Percentiles rank a stretch among this genome's conserved stretches.
Evolutionary conservation across 2,329 filamentous ascomycete genomes (phyloP).

Genomic region (Ophiostoma ips): DNA sequence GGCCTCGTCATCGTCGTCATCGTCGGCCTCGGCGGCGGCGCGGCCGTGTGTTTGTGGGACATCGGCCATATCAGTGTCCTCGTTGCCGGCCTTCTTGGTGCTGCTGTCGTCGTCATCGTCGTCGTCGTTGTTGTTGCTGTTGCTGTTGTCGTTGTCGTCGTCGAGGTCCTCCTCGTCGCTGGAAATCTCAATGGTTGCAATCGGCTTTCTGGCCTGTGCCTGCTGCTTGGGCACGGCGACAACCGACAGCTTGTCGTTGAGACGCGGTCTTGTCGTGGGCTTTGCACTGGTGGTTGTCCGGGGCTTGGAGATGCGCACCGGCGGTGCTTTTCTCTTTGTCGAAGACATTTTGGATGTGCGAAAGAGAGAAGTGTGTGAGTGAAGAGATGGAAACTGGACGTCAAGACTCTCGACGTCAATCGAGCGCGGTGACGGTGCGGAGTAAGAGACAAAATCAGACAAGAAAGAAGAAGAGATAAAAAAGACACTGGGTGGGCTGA

Average conservation of each 20-base stretch:
- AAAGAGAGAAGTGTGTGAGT: neutral
- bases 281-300: constrained; percentile 40
- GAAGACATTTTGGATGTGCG: constrained; percentile 30
- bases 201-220: constrained; percentile 12
- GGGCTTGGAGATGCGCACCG: constrained; percentile 42
- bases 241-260: constrained; percentile 47
- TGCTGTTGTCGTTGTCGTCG: constrained; percentile 2
- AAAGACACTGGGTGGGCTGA: too few relatives aligned
- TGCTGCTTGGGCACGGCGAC: constrained; percentile 20
- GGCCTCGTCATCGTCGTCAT: constrained; percentile 6
- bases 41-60: neutral
- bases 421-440: too few relatives aligned
- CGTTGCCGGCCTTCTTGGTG: neutral
- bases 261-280: constrained; percentile 31
- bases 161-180: constrained; percentile 16
- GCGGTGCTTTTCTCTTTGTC: constrained; percentile 43
- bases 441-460: too few relatives aligned
- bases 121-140: neutral
- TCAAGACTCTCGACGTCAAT: too few relatives aligned
- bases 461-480: too few relatives aligned
- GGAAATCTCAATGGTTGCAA: constrained; percentile 2
- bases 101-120: neutral
- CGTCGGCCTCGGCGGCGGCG: neutral
- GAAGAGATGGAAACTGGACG: neutral
- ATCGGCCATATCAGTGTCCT: neutral